Base-by-base conservation (phyloP, 495 filamentous ascomycete genomes). In the Aspergillus avenaceus region DNA sequence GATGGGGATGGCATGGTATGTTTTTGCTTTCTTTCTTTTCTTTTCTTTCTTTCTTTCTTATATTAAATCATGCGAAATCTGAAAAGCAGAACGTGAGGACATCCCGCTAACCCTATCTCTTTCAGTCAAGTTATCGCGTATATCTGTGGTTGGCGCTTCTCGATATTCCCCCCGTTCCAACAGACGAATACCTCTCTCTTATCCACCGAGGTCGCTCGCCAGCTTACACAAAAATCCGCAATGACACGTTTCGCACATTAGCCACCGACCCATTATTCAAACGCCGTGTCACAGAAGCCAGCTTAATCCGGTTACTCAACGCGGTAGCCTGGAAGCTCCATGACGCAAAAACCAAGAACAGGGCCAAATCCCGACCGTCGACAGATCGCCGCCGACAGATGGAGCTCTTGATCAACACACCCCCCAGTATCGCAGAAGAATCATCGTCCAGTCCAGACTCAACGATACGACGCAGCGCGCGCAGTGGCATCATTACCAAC, bases 211-310 rank as follows among this genome's bases (percentile, higher is more conserved):
- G 91, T 41, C 85, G 92, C 9, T 97, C 91, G 1, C 91, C 91
- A 2, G 91, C 90, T 12, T 95, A 99, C 66, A 82, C 88, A 37
- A 99, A 99, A 68, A 99, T 99, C 61, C 87, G 90, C 59, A 95
- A 99, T 58, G 93, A 99, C 64, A 96, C 93, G 23, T 97, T 97
- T 62, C 90, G 93, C 55, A 99, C 93, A 0, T 71, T 99, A 8
- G 90, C 91, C 8, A 97, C 91, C 24, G 92, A 99, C 60, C 91
- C 91, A 18, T 83, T 97, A 26, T 99, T 97, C 73, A 88, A 93
- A 41, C 86, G 93, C 18, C 84, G 92, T 34, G 93, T 99, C 47
- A 92, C 88, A 26, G 95, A 97, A 65, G 93, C 95, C 22, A 95
- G 88, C 62, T 73, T 99, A 14, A 97, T 96, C 41, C 89, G 93